phyloP scores from a whole-genome alignment of 768 basidiomycete genomes.

The Boletus huronensis region DNA sequence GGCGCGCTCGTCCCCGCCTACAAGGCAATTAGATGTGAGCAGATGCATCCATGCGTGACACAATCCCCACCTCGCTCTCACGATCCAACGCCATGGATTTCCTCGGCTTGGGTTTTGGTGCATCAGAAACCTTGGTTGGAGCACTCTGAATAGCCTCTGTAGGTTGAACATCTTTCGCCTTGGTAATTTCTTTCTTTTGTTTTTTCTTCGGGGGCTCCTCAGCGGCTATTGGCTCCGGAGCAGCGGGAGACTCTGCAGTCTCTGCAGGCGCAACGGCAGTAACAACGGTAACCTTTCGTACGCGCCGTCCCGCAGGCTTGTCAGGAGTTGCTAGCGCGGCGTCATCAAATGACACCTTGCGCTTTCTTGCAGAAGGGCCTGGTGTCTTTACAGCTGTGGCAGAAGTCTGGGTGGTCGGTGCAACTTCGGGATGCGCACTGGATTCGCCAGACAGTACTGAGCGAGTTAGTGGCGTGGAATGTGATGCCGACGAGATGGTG shows the following conservation, averaged over 20 bases:
- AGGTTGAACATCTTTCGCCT: slow-evolving; percentile 4
- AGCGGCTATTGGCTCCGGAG: neutral
- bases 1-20: slow-evolving; percentile 6
- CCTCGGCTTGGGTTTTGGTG: neutral
- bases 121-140: slow-evolving; percentile 7
- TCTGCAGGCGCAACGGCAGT: neutral
- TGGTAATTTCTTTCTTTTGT: slow-evolving; percentile 5
- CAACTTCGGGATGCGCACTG: neutral
- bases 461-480: neutral
- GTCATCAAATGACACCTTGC: slow-evolving; percentile 18
- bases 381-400: neutral
- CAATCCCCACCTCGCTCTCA: slow-evolving; percentile 11
- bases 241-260: neutral
- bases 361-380: slow-evolving; percentile 23
- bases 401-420: neutral
- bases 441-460: neutral
- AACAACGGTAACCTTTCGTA: slow-evolving; percentile 1
- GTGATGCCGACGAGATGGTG: neutral
- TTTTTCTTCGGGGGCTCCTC: slow-evolving; percentile 20
- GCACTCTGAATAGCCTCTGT: neutral
- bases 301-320: neutral
- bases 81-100: slow-evolving; percentile 3
- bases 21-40: slow-evolving; percentile 2
- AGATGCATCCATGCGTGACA: neutral
- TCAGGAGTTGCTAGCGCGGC: neutral